Evolutionary conservation across 371 early-diverging fungal genomes (phyloP), one percentile per base, ranked within the genome.

Genomic region (Mortierella sp.): DNA sequence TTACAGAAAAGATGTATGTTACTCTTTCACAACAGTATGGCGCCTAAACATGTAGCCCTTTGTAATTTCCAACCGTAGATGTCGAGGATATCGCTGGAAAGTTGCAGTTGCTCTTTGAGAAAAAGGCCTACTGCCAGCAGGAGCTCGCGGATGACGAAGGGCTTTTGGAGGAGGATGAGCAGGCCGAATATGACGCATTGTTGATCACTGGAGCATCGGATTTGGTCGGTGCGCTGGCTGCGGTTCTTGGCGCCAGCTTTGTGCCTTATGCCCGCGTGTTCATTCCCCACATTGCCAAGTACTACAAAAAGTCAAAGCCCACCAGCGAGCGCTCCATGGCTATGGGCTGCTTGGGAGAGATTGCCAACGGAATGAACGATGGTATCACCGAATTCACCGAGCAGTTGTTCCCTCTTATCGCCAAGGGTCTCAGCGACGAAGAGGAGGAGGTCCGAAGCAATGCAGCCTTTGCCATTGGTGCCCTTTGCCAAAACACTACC

Each of bases 241-340:
- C 89, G 31, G 94, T 92, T 6, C 88, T 97, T 76, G 96, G 96
- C 5, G 89, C 93, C 6, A 89, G 90, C 31, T 98, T 97, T 79
- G 91, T 91, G 26, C 90, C 90, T 1, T 93, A 93, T 87, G 93
- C 95, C 87, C 90, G 93, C 72, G 90, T 92, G 26, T 97, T 96
- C 83, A 87, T 95, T 75, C 97, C 96, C n/a, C 90, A 93, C 51
- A 94, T 98, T 73, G 89, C 91, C 34, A 95, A 93, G 80, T 96
- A 96, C 88, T 96, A 94, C 88, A 96, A 96, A 84, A 91, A 91
- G 81, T 90, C 94, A 6, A 90, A 93, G 76, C 89, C 95, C 2
- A 81, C 92, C 26, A 88, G 93, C 51, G 97, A 98, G 79, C 94
- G 98, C 40, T 94, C 96, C 37, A 97, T 97, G 96, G 95, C 97